These are phyloP conservation scores for Adiantum capillusveneris DNA, from an alignment of 75 land plant genomes.

Conservation along the genomic window DNA sequence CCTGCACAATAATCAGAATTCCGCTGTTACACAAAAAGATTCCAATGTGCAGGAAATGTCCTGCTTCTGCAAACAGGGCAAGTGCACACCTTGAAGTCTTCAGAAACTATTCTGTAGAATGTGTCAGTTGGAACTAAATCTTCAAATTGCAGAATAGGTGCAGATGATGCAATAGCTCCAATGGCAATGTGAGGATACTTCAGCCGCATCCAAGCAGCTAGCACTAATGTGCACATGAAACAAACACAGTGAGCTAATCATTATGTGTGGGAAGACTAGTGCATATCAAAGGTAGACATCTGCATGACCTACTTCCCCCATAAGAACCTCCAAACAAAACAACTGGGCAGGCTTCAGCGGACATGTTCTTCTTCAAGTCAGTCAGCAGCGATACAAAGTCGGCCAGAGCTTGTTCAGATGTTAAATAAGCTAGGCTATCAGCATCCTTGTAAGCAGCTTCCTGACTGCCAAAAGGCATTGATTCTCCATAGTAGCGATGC, in stretches of 20 bases:
- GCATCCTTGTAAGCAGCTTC: conserved; percentile 35
- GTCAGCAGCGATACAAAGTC: conserved; percentile 70
- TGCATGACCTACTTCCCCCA: conserved; percentile 82
- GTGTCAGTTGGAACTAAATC: conserved; percentile 60
- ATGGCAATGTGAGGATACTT: conserved; percentile 96
- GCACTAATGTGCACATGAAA: too few relatives aligned
- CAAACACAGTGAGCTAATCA: conserved; percentile 3
- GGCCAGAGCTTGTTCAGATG: conserved; percentile 86
- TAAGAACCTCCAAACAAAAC: conserved; percentile 95
- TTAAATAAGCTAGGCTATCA: conserved; percentile 55
- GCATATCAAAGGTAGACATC: neutral
- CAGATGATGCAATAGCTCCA: conserved; percentile 91
- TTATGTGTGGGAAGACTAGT: too few relatives aligned
- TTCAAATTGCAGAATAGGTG: conserved; percentile 92
- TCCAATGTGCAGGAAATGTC: too few relatives aligned
- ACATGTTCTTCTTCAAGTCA: conserved; percentile 64
- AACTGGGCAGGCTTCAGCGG: conserved; percentile 81
- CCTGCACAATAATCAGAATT: too few relatives aligned
- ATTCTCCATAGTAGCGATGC: conserved; percentile 93
- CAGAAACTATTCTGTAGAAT: conserved; percentile 68
- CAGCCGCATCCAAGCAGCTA: conserved; percentile 98
- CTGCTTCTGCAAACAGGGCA: too few relatives aligned
- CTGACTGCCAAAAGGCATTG: conserved; percentile 81
- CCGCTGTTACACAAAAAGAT: too few relatives aligned
- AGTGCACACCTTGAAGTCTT: conserved; percentile 78